Evolutionary conservation across 1,284 basidiomycete genomes (phyloP).

Genomic region (Sporisorium reilianum): DNA sequence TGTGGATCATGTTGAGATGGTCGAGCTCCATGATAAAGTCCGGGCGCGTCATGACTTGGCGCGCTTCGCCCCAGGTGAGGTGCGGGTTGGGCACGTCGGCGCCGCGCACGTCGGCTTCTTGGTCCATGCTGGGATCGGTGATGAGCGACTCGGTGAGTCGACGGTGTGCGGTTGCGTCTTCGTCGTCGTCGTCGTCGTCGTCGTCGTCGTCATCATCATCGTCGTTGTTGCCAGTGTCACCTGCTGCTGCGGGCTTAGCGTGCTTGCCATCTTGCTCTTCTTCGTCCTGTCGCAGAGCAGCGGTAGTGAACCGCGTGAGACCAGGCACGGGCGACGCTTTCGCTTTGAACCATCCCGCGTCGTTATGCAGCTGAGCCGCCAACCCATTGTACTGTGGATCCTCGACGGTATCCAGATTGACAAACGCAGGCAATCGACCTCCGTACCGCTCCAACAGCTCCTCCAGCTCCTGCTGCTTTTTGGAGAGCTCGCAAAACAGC

Average conservation of each 20-base stretch:
- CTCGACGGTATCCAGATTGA: conserved; percentile 29
- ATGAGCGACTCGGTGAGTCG: conserved; percentile 39
- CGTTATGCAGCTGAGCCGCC: conserved; percentile 43
- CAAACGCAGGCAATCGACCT: conserved; percentile 37
- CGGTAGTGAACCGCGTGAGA: conserved; percentile 31
- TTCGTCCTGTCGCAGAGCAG: not conserved
- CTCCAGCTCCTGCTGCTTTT: conserved; percentile 60
- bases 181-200: conserved; percentile 47
- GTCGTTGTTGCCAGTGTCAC: conserved; percentile 1
- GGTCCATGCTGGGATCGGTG: conserved; percentile 55
- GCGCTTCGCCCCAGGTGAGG: conserved; percentile 63
- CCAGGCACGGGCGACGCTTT: conserved; percentile 39
- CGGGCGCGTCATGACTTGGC: conserved; percentile 65
- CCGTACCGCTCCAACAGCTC: conserved; percentile 38
- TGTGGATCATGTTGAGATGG: conserved; percentile 61
- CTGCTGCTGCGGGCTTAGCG: not conserved
- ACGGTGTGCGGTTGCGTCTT: conserved; percentile 16
- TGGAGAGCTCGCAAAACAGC: conserved; percentile 57
- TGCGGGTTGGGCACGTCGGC: conserved; percentile 60
- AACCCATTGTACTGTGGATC: conserved; percentile 48
- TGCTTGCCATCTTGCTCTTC: not conserved
- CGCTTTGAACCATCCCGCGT: conserved; percentile 51
- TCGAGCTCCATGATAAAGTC: conserved; percentile 61
- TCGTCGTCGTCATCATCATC: conserved; percentile 37
- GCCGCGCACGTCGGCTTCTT: conserved; percentile 49